Evolutionary conservation across 805 yeast genomes (phyloP).

Genomic region (Wickerhamiella spandovensis): DNA sequence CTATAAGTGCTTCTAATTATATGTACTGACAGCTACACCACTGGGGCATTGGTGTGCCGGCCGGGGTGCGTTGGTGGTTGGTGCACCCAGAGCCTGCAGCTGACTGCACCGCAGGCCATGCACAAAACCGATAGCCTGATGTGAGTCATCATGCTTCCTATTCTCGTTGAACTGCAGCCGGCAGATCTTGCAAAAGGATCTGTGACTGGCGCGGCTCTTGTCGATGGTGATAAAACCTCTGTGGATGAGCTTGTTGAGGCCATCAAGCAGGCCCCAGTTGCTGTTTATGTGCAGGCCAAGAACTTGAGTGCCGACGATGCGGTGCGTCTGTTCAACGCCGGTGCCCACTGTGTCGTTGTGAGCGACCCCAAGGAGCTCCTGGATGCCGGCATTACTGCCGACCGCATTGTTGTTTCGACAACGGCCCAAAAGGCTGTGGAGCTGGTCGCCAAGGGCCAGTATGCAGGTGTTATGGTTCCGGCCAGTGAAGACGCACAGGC

Average conservation of each 20-base stretch:
- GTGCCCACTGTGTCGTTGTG: constrained; percentile 38
- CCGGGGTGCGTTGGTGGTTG: too few relatives aligned
- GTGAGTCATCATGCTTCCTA: background rate
- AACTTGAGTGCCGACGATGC: constrained; percentile 31
- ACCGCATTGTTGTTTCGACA: constrained; percentile 30
- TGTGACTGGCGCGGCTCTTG: constrained; percentile 3
- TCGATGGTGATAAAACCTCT: constrained; percentile 3
- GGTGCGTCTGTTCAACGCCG: constrained; percentile 45
- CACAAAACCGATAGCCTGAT: background rate
- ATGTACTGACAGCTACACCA: too few relatives aligned
- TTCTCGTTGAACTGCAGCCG: background rate
- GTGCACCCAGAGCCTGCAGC: too few relatives aligned
- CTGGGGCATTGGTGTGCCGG: too few relatives aligned
- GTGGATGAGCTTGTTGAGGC: constrained; percentile 5
- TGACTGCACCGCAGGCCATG: too few relatives aligned
- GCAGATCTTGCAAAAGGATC: background rate
- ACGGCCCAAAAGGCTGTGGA: constrained; percentile 4
- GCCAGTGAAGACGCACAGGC: constrained; percentile 2
- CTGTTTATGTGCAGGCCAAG: constrained; percentile 15
- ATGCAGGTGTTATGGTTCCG: constrained; percentile 13
- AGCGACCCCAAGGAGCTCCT: constrained; percentile 24
- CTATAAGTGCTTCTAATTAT: background rate
- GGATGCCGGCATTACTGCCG: constrained; percentile 39
- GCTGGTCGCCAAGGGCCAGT: constrained; percentile 3
- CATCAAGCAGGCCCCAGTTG: constrained; percentile 11